Evolutionary conservation across 768 basidiomycete genomes (phyloP).

Genomic region (Coprinopsis marcescibilis): DNA sequence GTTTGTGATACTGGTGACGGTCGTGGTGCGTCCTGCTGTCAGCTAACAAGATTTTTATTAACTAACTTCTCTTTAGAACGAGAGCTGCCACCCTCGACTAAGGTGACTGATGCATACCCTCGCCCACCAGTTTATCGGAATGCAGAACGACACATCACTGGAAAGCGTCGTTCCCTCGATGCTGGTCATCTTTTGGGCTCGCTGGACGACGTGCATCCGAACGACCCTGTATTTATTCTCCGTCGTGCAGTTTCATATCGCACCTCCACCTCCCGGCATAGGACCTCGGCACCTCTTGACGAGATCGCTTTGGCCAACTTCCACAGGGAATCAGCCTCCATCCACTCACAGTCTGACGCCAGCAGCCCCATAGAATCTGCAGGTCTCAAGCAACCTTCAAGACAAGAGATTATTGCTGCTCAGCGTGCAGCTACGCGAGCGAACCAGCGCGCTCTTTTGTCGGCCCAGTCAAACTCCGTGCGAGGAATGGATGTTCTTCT

Average conservation of each 20-base stretch:
- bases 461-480: slow-evolving; percentile 76
- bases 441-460: slow-evolving; percentile 76
- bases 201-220: slow-evolving; percentile 65
- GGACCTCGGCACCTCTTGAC: slow-evolving; percentile 73
- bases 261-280: slow-evolving; percentile 60
- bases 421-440: slow-evolving; percentile 84
- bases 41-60: not conserved
- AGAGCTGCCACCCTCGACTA: slow-evolving; percentile 73
- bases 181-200: slow-evolving; percentile 65
- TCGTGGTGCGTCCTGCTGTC: slow-evolving; percentile 47
- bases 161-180: slow-evolving; percentile 86
- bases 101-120: slow-evolving; percentile 77
- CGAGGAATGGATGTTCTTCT: slow-evolving; percentile 87
- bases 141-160: slow-evolving; percentile 52
- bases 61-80: slow-evolving; percentile 46
- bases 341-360: slow-evolving; percentile 28
- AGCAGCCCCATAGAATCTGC: slow-evolving; percentile 17
- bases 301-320: slow-evolving; percentile 74
- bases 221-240: slow-evolving; percentile 88
- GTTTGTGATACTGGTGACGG: slow-evolving; percentile 46
- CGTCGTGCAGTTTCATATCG: slow-evolving; percentile 78
- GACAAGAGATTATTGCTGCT: slow-evolving; percentile 89
- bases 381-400: slow-evolving; percentile 39
- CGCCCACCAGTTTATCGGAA: slow-evolving; percentile 49
- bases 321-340: slow-evolving; percentile 62